A percentile compares a stretch with the other conserved stretches of the same genome.
Evolutionary conservation across 1,284 basidiomycete species (phyloP).

Genomic region (Takashimella koratensis): DNA sequence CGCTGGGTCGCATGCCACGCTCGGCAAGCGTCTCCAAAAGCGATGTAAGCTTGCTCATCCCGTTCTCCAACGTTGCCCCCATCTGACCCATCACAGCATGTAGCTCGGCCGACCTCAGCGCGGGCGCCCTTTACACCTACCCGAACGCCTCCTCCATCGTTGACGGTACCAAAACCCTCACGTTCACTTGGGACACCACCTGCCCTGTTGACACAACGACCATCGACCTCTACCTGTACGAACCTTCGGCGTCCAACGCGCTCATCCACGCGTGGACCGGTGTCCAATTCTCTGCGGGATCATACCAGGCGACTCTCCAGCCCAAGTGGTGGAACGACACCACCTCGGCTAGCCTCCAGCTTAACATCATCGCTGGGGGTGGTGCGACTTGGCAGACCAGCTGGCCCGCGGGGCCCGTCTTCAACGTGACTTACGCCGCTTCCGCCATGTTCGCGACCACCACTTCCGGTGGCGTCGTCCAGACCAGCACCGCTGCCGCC

Average conservation of each 20-base stretch:
- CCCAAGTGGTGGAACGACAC: conserved; percentile 77
- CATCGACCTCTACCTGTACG: conserved; percentile 72
- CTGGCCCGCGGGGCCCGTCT: conserved; percentile 65
- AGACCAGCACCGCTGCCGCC: conserved; percentile 29
- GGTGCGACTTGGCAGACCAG: conserved; percentile 56
- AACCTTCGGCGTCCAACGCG: conserved; percentile 52
- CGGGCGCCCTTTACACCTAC: conserved; percentile 61
- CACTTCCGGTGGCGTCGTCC: conserved; percentile 28
- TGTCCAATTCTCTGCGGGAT: conserved; percentile 58
- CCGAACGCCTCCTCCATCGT: conserved; percentile 59
- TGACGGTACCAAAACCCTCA: conserved; percentile 57
- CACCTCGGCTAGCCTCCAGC: conserved; percentile 57
- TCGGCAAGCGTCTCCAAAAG: too few species aligned
- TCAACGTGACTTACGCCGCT: conserved; percentile 51
- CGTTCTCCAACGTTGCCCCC: too few species aligned
- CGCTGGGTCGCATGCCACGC: too few species aligned
- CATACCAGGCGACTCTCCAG: conserved; percentile 56
- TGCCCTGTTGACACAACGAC: conserved; percentile 53
- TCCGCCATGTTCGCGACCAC: conserved; percentile 40
- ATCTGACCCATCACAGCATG: too few species aligned
- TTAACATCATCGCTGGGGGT: conserved; percentile 62
- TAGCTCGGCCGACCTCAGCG: too few species aligned
- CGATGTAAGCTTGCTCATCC: too few species aligned
- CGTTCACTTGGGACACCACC: conserved; percentile 68
- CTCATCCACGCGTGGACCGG: conserved; percentile 63